Base-by-base conservation (phyloP, 345 rosid species). In the Leavenworthia alabamica region DNA sequence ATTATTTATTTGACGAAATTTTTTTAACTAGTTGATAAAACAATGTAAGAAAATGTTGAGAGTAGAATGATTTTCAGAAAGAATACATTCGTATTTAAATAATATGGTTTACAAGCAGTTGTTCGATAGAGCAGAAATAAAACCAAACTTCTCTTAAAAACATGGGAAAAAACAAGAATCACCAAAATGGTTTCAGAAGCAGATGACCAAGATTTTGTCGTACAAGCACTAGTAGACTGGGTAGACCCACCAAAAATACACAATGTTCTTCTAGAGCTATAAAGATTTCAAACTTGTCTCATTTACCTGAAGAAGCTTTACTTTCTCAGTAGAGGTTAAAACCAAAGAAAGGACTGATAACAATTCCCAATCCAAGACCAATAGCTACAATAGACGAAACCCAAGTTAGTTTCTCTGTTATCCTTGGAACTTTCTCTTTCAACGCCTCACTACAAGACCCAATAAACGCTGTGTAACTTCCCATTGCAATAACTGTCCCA, bases 391-490 rank as follows among this genome's bases (percentile, higher is more conserved):
- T 66, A 24, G 99, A 93, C 40, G 99, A 90, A 15, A 84, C 80
- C 97, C 97, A 86, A n/a, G 97, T 93, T 39, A 93, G 90, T 64
- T 93, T 93, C 82, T 90, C 96, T 0, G 95, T 90, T 22, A 93
- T 90, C 73, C 97, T 80, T 1, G 99, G 96, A 17, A 90, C 73
- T 61, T 90, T 81, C 16, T 82, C 92, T 76, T 90, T 93, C 32
- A 93, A 65, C 0, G 95, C 97, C 71, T 80, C 77, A 24, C 97
- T 86, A 72, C 92, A 85, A 1, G 99, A 89, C 28, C 97, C 96
- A 43, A 93, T 76, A 47, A 93, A 83, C 65, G 81, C 97, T 0
- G 99, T 90, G 73, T 93, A 90, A 71, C 96, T 87, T 58, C 97
- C 99, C 99, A 93, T 93, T 0, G 99, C 86, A 5, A 93, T 56